Evolutionary conservation across 225 moss, liverwort and hornwort genomes (phyloP).

Genomic region (Anthoceros angustus): DNA sequence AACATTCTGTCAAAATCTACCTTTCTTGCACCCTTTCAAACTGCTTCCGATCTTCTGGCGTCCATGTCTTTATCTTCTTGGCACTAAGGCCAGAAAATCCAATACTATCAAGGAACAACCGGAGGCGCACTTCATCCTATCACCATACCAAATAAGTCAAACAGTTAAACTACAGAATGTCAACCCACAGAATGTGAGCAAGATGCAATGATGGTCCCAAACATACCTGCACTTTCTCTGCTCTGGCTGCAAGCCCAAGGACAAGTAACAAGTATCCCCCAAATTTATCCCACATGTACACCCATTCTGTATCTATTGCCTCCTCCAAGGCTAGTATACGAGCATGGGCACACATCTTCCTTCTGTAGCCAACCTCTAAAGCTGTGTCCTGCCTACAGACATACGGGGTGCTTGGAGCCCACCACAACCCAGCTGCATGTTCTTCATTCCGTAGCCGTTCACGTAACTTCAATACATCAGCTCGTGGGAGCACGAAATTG

Average conservation of each 20-base stretch:
- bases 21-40: conserved; percentile 97
- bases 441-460: conserved; percentile 96
- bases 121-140: conserved; percentile 78
- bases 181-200: neutral
- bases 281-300: conserved; percentile 99
- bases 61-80: conserved; percentile 96
- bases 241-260: conserved; percentile 91
- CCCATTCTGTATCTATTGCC: conserved; percentile 99
- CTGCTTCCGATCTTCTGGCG: conserved; percentile 86
- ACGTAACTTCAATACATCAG: conserved; percentile 80
- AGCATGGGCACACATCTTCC: conserved; percentile 92
- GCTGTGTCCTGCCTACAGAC: conserved; percentile 56
- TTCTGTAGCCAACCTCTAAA: conserved; percentile 67
- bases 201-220: neutral
- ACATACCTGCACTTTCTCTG: conserved; percentile 88
- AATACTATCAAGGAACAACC: conserved; percentile 91
- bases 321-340: conserved; percentile 91
- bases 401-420: conserved; percentile 40
- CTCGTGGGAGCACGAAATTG: conserved; percentile 94
- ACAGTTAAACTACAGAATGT: neutral
- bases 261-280: conserved; percentile 94
- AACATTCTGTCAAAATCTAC: conserved; percentile 26
- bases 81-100: conserved; percentile 98
- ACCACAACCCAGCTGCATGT: conserved; percentile 91
- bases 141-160: neutral